Conservation (phyloP, 1,284 basidiomycete genomes). For the Microbotryomycetes sp. region DNA sequence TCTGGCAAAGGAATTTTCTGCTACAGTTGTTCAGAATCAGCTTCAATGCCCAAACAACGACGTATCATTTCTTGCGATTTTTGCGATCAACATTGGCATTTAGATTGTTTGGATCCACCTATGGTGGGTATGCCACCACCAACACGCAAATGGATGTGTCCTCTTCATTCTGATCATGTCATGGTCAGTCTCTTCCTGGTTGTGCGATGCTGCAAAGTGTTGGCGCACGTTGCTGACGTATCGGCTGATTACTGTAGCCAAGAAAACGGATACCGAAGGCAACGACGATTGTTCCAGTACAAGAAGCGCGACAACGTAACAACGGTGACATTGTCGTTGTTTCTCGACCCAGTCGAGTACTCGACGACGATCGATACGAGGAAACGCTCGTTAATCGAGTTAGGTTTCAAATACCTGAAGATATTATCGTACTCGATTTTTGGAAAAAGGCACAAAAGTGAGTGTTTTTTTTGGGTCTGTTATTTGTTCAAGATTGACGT, state of each 20-base stretch:
- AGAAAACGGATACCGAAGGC: slow-evolving; percentile 68
- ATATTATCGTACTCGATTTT: slow-evolving; percentile 85
- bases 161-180: slow-evolving; percentile 80
- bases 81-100: slow-evolving; percentile 90
- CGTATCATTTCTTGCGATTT: slow-evolving; percentile 89
- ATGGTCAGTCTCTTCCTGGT: slow-evolving; percentile 41
- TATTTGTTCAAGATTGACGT: background rate
- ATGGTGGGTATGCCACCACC: slow-evolving; percentile 76
- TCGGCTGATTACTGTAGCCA: slow-evolving; percentile 48
- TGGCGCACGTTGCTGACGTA: slow-evolving; percentile 26
- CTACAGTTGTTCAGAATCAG: slow-evolving; percentile 48
- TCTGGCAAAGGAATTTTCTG: slow-evolving; percentile 77
- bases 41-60: slow-evolving; percentile 39
- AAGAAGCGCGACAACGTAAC: slow-evolving; percentile 63
- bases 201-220: slow-evolving; percentile 31
- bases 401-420: slow-evolving; percentile 88
- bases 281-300: slow-evolving; percentile 61
- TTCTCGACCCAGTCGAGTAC: slow-evolving; percentile 44
- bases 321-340: slow-evolving; percentile 89
- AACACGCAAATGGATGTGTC: slow-evolving; percentile 97
- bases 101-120: slow-evolving; percentile 92
- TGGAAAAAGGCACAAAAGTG: slow-evolving; percentile 65
- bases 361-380: slow-evolving; percentile 42
- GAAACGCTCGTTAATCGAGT: slow-evolving; percentile 53
- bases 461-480: too few relatives aligned